Conservation (phyloP, 108 stramenopile species). For the Stephanodiscus minutulus region DNA sequence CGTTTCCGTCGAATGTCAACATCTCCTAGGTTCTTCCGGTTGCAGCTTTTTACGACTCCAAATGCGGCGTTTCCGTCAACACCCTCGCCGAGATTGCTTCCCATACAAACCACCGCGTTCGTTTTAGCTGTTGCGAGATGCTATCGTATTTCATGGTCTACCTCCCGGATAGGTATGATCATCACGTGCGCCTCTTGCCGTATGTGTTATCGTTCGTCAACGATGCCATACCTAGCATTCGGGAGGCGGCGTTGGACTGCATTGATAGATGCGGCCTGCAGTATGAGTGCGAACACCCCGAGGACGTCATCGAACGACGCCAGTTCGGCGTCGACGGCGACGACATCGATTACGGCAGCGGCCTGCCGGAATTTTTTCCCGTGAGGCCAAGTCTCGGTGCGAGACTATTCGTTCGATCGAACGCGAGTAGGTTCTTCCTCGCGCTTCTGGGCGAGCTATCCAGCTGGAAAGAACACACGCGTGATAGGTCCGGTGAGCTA, state of each 20-base stretch:
- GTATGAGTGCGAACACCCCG: slow-evolving; percentile 70
- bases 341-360: slow-evolving; percentile 48
- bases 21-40: slow-evolving; percentile 61
- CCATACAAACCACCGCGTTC: slow-evolving; percentile 55
- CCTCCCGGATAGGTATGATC: slow-evolving; percentile 79
- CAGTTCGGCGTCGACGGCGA: slow-evolving; percentile 84
- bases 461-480: slow-evolving; percentile 53
- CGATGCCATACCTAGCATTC: slow-evolving; percentile 40
- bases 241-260: slow-evolving; percentile 33
- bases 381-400: slow-evolving; percentile 71
- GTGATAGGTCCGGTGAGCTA: slow-evolving; percentile 43
- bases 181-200: slow-evolving; percentile 77
- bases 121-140: slow-evolving; percentile 53
- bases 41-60: slow-evolving; percentile 72
- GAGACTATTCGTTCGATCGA: slow-evolving; percentile 70
- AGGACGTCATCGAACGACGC: slow-evolving; percentile 68
- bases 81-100: slow-evolving; percentile 59
- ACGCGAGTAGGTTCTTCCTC: slow-evolving; percentile 64
- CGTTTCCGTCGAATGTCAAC: background rate
- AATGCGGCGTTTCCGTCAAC: slow-evolving; percentile 52
- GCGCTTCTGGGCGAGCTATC: slow-evolving; percentile 72
- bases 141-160: slow-evolving; percentile 60
- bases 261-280: slow-evolving; percentile 64
- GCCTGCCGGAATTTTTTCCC: slow-evolving; percentile 65
- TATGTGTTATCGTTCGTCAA: slow-evolving; percentile 70